Evolutionary conservation across 768 basidiomycete genomes (phyloP).

Genomic region (Ramaria rubella): DNA sequence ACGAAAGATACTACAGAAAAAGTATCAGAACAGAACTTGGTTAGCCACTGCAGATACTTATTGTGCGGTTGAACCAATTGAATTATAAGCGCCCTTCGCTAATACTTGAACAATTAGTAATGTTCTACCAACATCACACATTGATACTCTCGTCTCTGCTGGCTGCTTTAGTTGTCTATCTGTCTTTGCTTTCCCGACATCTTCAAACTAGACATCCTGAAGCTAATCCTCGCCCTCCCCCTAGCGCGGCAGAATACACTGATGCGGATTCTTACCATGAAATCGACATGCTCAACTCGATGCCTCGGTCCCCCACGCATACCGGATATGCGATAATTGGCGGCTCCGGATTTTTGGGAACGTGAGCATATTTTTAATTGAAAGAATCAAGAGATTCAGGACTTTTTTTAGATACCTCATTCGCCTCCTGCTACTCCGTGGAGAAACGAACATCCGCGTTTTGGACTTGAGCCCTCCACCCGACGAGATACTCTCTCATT

Average conservation of each 20-base stretch:
- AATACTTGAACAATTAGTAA: too few relatives aligned
- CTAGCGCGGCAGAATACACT: background rate
- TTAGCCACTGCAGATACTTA: too few relatives aligned
- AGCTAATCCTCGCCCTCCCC: background rate
- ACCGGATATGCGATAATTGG: slow-evolving; percentile 26
- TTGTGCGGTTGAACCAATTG: too few relatives aligned
- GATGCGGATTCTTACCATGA: slow-evolving; percentile 19
- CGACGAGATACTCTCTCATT: slow-evolving; percentile 17
- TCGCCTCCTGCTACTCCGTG: slow-evolving; percentile 29
- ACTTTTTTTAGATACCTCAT: slow-evolving; percentile 24
- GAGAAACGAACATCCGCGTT: slow-evolving; percentile 28
- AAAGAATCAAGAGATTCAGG: too few relatives aligned
- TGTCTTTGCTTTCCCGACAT: background rate
- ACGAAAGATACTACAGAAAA: too few relatives aligned
- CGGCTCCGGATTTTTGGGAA: slow-evolving; percentile 30
- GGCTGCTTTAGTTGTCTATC: background rate
- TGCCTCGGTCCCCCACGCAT: slow-evolving; percentile 21
- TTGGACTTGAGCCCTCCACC: slow-evolving; percentile 27
- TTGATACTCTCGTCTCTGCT: background rate
- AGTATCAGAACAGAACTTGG: too few relatives aligned
- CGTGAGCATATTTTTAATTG: slow-evolving; percentile 14
- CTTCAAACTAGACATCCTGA: background rate
- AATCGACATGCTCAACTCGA: slow-evolving; percentile 23
- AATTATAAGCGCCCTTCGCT: too few relatives aligned
- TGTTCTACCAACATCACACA: too few relatives aligned